Conservation (phyloP, 129 eudicot species). For the Tagetes erecta region DNA sequence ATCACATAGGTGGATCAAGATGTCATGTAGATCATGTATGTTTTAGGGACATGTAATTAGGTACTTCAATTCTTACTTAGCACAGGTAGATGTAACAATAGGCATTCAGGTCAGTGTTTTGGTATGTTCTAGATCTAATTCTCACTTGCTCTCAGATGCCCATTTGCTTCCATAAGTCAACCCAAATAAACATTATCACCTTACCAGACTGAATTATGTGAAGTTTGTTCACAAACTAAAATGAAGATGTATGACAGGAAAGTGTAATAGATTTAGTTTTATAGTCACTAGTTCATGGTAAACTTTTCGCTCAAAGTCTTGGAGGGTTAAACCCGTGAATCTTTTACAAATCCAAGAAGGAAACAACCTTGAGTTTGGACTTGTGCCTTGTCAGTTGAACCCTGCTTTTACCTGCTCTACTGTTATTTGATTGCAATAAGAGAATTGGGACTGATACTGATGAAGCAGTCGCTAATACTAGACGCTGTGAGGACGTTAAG, state of each 20-base stretch:
- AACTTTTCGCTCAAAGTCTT: conserved; percentile 68
- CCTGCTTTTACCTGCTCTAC: conserved; percentile 72
- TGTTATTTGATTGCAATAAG: conserved; percentile 55
- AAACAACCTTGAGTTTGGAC: conserved; percentile 54
- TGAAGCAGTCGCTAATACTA: conserved; percentile 49
- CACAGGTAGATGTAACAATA: conserved; percentile 55
- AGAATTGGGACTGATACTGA: conserved; percentile 55
- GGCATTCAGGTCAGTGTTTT: conserved; percentile 60
- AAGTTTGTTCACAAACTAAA: conserved; percentile 52
- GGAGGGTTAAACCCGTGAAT: conserved; percentile 75
- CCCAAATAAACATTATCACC: conserved; percentile 28
- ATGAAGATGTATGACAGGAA: conserved; percentile 55
- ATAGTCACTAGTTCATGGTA: conserved; percentile 70
- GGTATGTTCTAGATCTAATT: conserved; percentile 24
- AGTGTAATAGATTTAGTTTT: conserved; percentile 66
- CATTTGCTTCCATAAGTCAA: not conserved
- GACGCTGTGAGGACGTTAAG: conserved; percentile 46
- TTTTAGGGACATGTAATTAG: conserved; percentile 65
- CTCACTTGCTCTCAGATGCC: not conserved
- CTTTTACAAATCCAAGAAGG: conserved; percentile 61
- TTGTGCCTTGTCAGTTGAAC: conserved; percentile 66
- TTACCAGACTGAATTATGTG: conserved; percentile 46
- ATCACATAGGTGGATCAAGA: not conserved
- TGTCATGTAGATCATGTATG: not conserved
- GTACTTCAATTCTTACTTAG: conserved; percentile 55